These are phyloP conservation scores for Thoreauomyces humboldtii DNA, from an alignment of 192 early-diverging fungal genomes.

Conservation along the genomic window DNA sequence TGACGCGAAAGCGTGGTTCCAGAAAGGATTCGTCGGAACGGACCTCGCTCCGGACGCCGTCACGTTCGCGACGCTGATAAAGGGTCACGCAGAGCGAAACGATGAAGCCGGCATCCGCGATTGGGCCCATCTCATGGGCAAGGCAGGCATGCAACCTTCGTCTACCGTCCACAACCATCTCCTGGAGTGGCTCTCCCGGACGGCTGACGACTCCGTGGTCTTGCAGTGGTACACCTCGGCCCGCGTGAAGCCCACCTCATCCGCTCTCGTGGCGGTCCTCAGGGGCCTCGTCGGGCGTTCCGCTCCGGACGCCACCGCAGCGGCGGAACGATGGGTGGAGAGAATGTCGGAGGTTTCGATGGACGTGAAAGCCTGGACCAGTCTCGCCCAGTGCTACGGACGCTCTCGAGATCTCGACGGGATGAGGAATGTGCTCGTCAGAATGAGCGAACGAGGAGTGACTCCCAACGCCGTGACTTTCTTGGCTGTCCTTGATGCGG, in stretches of 20 bases:
- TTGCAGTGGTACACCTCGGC: background rate
- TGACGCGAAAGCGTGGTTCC: background rate
- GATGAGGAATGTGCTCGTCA: background rate
- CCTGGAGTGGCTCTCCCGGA: background rate
- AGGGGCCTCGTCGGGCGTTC: background rate
- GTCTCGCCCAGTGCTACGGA: background rate
- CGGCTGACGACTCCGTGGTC: background rate
- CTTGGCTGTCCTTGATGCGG: background rate
- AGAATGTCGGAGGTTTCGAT: background rate
- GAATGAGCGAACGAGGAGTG: background rate
- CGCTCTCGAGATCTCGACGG: background rate
- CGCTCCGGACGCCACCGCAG: background rate
- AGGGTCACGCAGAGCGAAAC: slow-evolving; percentile 1
- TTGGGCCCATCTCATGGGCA: slow-evolving; percentile 1
- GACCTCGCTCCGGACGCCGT: background rate
- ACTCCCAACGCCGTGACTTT: slow-evolving; percentile 7
- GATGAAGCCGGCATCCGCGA: background rate
- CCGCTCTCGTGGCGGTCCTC: background rate
- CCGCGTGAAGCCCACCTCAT: background rate
- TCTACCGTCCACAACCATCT: background rate
- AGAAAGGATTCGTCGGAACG: background rate
- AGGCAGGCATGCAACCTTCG: background rate
- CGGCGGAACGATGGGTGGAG: background rate
- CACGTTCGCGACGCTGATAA: background rate
- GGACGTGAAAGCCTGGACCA: background rate